Percentiles rank a stretch among this genome's conserved stretches.
Evolutionary conservation across 2,329 filamentous ascomycete species (phyloP).

Genomic region (Fusarium albidum): DNA sequence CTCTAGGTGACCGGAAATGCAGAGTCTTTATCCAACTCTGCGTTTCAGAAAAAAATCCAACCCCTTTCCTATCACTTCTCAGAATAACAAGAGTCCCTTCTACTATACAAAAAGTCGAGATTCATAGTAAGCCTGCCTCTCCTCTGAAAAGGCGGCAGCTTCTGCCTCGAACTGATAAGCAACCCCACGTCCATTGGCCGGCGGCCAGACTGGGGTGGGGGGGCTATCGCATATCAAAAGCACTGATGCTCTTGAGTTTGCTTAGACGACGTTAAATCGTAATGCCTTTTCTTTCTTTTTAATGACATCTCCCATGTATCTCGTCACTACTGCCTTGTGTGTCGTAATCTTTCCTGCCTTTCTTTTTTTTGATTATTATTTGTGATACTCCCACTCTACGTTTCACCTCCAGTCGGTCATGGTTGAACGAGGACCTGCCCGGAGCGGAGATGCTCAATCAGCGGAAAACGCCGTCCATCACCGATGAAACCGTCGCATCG

Average conservation of each 20-base stretch:
- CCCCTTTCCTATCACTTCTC: not conserved
- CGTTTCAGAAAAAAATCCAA: not conserved
- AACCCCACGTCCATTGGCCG: conserved; percentile 36
- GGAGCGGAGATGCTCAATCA: not conserved
- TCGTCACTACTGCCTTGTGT: too few species aligned
- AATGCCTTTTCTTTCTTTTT: not conserved
- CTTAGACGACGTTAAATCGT: conserved; percentile 1
- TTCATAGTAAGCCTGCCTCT: too few species aligned
- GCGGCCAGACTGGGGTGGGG: conserved; percentile 23
- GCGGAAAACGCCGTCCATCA: too few species aligned
- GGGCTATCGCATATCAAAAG: conserved; percentile 30
- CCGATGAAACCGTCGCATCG: too few species aligned
- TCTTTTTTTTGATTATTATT: conserved; percentile 1
- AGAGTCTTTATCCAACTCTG: not conserved
- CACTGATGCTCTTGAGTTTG: conserved; percentile 18
- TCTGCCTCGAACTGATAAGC: conserved; percentile 38
- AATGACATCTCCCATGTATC: not conserved
- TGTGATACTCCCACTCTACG: too few species aligned
- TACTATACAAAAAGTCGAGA: not conserved
- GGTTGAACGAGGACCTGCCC: not conserved
- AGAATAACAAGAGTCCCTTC: not conserved
- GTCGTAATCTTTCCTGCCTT: too few species aligned
- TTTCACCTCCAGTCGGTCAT: conserved; percentile 8
- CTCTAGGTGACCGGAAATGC: not conserved
- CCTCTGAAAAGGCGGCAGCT: not conserved